Conservation (phyloP, 495 filamentous ascomycete genomes). For the Aspergillus nidulans region DNA sequence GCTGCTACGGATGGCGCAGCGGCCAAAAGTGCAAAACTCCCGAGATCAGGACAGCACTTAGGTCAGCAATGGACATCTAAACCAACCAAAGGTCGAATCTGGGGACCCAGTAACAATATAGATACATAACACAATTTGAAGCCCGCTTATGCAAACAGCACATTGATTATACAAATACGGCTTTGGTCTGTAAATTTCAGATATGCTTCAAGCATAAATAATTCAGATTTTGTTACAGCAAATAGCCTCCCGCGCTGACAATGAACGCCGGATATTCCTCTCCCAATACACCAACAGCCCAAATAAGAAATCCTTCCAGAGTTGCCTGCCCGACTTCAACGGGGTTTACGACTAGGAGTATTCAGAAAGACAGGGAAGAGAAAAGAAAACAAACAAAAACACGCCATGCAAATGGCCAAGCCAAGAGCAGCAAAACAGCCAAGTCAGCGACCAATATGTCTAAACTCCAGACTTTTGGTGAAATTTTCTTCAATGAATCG, state of each 20-base stretch:
- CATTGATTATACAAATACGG: background rate
- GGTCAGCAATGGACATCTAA: too few relatives aligned
- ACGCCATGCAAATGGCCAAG: background rate
- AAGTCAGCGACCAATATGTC: conserved; percentile 13
- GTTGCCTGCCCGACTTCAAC: background rate
- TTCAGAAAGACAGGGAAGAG: background rate
- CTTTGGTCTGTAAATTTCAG: too few relatives aligned
- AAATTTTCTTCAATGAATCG: background rate
- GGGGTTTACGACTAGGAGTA: background rate
- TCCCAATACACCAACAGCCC: conserved; percentile 11
- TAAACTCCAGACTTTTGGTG: conserved; percentile 20
- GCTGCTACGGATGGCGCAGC: conserved; percentile 33
- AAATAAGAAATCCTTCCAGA: conserved; percentile 1
- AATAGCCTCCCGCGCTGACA: conserved; percentile 7
- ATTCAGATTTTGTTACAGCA: background rate
- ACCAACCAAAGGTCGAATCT: too few relatives aligned
- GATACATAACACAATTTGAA: too few relatives aligned
- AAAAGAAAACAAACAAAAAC: background rate
- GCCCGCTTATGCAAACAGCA: conserved; percentile 5
- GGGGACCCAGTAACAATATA: too few relatives aligned
- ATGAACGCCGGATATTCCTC: background rate
- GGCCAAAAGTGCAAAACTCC: conserved; percentile 33
- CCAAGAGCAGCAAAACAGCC: conserved; percentile 6
- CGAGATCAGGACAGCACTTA: conserved; percentile 9
- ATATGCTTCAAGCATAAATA: conserved; percentile 12